Conservation (phyloP, 2,329 filamentous ascomycete genomes). For the Nectriaceae sp. region DNA sequence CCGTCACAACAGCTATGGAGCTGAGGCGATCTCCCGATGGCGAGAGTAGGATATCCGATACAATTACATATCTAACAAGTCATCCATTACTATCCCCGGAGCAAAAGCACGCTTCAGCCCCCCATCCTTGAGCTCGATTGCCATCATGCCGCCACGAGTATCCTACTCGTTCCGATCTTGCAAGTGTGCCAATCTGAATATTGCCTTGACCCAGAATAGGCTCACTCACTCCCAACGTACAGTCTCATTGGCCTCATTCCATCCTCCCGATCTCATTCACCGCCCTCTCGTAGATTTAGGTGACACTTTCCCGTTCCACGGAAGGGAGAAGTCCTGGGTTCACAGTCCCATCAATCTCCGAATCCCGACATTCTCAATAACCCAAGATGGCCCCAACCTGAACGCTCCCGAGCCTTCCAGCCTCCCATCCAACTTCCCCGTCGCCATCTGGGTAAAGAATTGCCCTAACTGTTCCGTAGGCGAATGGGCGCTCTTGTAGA, state of each 20-base stretch:
- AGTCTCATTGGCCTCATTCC: too few species aligned
- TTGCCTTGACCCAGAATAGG: too few species aligned
- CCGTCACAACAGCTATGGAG: too few species aligned
- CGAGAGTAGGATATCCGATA: not conserved
- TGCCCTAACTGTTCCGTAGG: constrained; percentile 47
- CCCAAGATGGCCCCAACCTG: constrained; percentile 35
- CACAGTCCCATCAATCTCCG: constrained; percentile 35
- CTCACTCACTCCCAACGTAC: too few species aligned
- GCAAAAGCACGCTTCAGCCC: not conserved
- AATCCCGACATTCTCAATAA: constrained; percentile 39
- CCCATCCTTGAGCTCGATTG: not conserved
- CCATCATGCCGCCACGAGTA: not conserved
- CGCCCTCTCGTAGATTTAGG: too few species aligned
- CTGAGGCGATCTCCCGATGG: not conserved
- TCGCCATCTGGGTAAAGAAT: constrained; percentile 48
- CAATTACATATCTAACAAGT: not conserved
- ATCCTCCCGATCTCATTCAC: too few species aligned
- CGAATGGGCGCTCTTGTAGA: constrained; percentile 31
- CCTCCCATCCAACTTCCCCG: constrained; percentile 36
- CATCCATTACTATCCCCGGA: not conserved
- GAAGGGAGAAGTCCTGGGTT: constrained; percentile 3
- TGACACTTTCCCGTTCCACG: too few species aligned
- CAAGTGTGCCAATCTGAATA: too few species aligned
- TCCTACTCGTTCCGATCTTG: too few species aligned
- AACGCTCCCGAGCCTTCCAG: constrained; percentile 33